Percentiles rank a stretch among this genome's conserved stretches.
Evolutionary conservation across 805 yeast genomes (phyloP).

Genomic region (Blastobotrys chiropterorum): DNA sequence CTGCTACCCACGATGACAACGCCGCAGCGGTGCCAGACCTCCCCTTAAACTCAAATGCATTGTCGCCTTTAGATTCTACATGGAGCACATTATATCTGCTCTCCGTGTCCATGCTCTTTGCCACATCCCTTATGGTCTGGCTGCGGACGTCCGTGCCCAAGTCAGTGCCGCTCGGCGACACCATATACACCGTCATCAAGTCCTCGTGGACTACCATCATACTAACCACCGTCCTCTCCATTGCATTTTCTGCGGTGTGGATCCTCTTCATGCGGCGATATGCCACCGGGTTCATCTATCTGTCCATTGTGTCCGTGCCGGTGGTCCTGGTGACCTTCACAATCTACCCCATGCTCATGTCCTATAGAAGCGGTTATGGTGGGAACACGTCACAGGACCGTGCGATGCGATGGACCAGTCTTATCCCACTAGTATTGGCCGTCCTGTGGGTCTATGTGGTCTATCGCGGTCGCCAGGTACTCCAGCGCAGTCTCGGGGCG

Average conservation of each 20-base stretch:
- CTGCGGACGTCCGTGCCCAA: constrained; percentile 23
- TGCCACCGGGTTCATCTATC: constrained; percentile 24
- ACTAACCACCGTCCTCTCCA: constrained; percentile 21
- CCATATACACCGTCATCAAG: constrained; percentile 23
- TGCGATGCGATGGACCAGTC: constrained; percentile 29
- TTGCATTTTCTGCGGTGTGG: constrained; percentile 26
- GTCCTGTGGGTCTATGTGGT: constrained; percentile 26
- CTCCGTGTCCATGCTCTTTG: constrained; percentile 24
- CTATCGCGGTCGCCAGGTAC: constrained; percentile 22
- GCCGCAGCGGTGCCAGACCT: constrained; percentile 11
- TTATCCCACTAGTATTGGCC: constrained; percentile 24
- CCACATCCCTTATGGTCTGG: constrained; percentile 27
- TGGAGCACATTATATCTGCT: constrained; percentile 25
- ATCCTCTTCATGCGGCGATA: constrained; percentile 23
- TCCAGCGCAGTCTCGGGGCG: constrained; percentile 30
- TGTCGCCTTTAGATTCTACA: constrained; percentile 17
- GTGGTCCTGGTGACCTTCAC: constrained; percentile 21
- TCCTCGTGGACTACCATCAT: constrained; percentile 22
- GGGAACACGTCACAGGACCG: constrained; percentile 28
- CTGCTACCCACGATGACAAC: background rate
- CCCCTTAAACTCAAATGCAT: constrained; percentile 4
- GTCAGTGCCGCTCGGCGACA: constrained; percentile 24
- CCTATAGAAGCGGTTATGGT: constrained; percentile 27
- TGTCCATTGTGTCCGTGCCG: constrained; percentile 27
- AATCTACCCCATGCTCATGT: constrained; percentile 28